A percentile compares a stretch with the other conserved stretches of the same genome.
Evolutionary conservation across 345 rosid genomes (phyloP).

Genomic region (Gossypium herbaceum): DNA sequence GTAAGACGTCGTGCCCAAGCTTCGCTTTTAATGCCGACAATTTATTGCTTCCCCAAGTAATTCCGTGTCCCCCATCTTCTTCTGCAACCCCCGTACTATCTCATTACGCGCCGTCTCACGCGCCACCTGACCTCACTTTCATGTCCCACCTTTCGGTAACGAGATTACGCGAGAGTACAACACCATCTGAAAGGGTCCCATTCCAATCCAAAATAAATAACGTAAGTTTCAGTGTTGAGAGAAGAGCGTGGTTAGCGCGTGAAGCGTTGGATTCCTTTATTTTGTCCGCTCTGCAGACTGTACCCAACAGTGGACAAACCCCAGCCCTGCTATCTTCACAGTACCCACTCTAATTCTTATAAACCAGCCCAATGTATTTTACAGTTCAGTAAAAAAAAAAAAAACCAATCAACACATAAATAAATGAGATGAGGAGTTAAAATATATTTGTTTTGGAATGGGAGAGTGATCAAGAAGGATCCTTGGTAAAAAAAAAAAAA

Average conservation of each 20-base stretch:
- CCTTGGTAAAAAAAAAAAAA: neutral
- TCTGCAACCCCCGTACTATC: neutral
- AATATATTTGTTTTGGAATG: neutral
- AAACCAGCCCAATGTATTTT: neutral
- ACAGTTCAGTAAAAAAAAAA: conserved; percentile 3
- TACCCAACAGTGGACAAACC: conserved; percentile 23
- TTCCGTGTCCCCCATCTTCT: conserved; percentile 21
- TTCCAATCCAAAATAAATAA: neutral
- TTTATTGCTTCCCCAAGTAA: conserved; percentile 23
- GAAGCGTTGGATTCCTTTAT: conserved; percentile 24
- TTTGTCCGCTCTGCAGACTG: conserved; percentile 23
- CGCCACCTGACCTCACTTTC: conserved; percentile 3
- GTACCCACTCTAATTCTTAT: neutral
- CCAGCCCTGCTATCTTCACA: conserved; percentile 15
- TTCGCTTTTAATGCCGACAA: conserved; percentile 35
- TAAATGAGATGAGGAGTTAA: too few relatives aligned
- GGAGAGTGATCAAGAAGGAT: conserved; percentile 18
- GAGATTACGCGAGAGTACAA: conserved; percentile 9
- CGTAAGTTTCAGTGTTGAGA: conserved; percentile 12
- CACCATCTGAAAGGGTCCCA: conserved; percentile 8
- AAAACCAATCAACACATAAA: neutral
- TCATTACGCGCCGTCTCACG: neutral
- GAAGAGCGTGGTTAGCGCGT: conserved; percentile 17
- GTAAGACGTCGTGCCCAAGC: conserved; percentile 26
- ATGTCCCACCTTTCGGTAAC: neutral